Base-by-base conservation (phyloP, 2,329 filamentous ascomycete genomes). In the Arachnopeziza araneosa region DNA sequence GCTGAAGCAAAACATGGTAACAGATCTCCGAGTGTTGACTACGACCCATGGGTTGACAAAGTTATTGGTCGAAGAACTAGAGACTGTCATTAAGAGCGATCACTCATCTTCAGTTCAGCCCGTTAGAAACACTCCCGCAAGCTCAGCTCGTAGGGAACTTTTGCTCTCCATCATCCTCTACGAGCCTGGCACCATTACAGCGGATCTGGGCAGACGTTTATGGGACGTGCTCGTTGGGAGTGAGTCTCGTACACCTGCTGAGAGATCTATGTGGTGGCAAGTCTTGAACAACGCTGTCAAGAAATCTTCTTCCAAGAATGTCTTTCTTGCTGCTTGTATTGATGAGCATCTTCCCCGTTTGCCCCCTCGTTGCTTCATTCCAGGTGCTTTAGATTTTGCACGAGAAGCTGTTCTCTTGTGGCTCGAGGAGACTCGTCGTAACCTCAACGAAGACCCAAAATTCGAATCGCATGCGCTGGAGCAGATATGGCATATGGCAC, bases 401-500 rank as follows among this genome's bases (percentile, higher is more conserved):
- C 78, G 80, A 50, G 78, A 79, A 44, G 76, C 76, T 12, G 73
- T 86, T 17, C 61, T 80, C 30, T 76, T 77, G 5, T 75, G 80
- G 49, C 74, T 84, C 5, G 78, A 83, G 52, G 80, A 83, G 49
- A 75, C 60, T 23, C 54, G 71, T 24, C 77, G 77, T 23, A 76
- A 80, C 54, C 69, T 79, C 22, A 73, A 85, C 23, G 79, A 83
- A 52, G 76, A 79, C 8, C 75, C 78, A n/a, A 75, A 78, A 12
- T 70, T 83, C 26, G 76, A 81, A 65, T 81, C 78, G 62, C 82
- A 74, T 64, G 83, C 76, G 24, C 78, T 83, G 51, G 89, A 95
- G 66, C 82, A 92, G 60, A 77, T 96, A n/a, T 96, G 93, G 93
- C 84, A 85, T 24, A 84, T 96, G 67, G 85, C 93, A 36, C 76